Percentiles rank a stretch among this genome's conserved stretches.
phyloP scores from a whole-genome alignment of 192 early-diverging fungal species.

The Coemansia furcata region DNA sequence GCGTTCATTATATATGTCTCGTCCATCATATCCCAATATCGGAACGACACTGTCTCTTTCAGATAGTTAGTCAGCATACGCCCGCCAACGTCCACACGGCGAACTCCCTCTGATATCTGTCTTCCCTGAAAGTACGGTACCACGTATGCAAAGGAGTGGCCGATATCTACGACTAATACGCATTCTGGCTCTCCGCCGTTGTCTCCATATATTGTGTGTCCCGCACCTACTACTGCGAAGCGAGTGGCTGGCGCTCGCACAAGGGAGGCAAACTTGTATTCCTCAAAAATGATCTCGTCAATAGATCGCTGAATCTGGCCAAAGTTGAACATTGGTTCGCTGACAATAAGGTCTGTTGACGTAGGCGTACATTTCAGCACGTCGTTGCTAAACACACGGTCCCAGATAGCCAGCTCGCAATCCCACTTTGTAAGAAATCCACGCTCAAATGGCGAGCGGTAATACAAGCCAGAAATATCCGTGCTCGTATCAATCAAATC shows the following conservation, averaged over 20 bases:
- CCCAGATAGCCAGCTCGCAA: conserved; percentile 74
- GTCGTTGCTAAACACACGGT: conserved; percentile 66
- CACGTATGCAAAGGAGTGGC: conserved; percentile 79
- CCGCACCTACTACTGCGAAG: conserved; percentile 7
- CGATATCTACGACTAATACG: conserved; percentile 71
- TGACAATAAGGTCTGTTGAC: conserved; percentile 62
- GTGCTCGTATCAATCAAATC: conserved; percentile 63
- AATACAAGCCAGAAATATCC: conserved; percentile 72
- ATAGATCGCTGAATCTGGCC: conserved; percentile 63
- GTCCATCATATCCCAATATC: conserved; percentile 95
- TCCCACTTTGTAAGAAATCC: conserved; percentile 80
- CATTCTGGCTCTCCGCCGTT: conserved; percentile 50
- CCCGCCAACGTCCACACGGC: conserved; percentile 80
- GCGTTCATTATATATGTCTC: conserved; percentile 82
- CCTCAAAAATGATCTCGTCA: conserved; percentile 86
- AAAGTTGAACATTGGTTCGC: conserved; percentile 82
- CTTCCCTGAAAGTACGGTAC: conserved; percentile 64
- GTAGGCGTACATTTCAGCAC: conserved; percentile 63
- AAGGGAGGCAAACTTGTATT: conserved; percentile 64
- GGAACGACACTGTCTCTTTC: conserved; percentile 89
- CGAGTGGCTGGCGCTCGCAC: conserved; percentile 25
- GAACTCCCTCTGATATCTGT: conserved; percentile 57
- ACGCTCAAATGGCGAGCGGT: conserved; percentile 78
- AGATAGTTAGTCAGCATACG: conserved; percentile 84
- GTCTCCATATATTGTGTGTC: conserved; percentile 12